These are phyloP conservation scores for Aspergillus transmontanensis DNA, from an alignment of 2,329 filamentous ascomycete species.

Conservation along the genomic window DNA sequence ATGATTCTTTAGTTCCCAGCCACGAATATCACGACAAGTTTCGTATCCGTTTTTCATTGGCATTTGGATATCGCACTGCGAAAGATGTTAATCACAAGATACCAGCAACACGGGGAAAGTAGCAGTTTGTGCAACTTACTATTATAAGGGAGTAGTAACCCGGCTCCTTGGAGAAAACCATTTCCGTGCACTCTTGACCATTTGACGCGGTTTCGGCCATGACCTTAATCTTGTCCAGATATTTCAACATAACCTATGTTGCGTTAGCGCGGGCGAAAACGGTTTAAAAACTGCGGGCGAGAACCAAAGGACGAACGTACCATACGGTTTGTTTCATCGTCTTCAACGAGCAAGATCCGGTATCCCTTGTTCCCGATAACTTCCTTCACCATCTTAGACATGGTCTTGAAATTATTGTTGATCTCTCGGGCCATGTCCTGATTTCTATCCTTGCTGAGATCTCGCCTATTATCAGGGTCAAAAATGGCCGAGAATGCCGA, in stretches of 20 bases:
- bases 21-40: constrained; percentile 49
- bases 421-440: constrained; percentile 51
- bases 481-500: constrained; percentile 61
- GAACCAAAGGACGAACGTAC: constrained; percentile 29
- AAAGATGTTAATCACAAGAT: background rate
- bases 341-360: constrained; percentile 50
- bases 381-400: constrained; percentile 52
- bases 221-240: constrained; percentile 51
- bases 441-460: constrained; percentile 52
- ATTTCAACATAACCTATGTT: constrained; percentile 50
- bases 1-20: constrained; percentile 49
- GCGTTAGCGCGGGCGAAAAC: constrained; percentile 19
- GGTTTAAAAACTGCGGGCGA: background rate
- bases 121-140: constrained; percentile 34
- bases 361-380: constrained; percentile 50
- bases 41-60: constrained; percentile 53
- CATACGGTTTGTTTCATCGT: constrained; percentile 53
- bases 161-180: constrained; percentile 50
- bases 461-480: constrained; percentile 48
- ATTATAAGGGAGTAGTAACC: constrained; percentile 54
- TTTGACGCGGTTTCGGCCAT: constrained; percentile 49
- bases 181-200: constrained; percentile 51
- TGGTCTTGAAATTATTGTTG: constrained; percentile 52
- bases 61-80: constrained; percentile 54
- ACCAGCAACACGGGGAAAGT: background rate